A percentile compares a stretch with the other conserved stretches of the same genome.
These are phyloP conservation scores for Ricinus communis DNA, from an alignment of 345 rosid species.

Conservation along the genomic window DNA sequence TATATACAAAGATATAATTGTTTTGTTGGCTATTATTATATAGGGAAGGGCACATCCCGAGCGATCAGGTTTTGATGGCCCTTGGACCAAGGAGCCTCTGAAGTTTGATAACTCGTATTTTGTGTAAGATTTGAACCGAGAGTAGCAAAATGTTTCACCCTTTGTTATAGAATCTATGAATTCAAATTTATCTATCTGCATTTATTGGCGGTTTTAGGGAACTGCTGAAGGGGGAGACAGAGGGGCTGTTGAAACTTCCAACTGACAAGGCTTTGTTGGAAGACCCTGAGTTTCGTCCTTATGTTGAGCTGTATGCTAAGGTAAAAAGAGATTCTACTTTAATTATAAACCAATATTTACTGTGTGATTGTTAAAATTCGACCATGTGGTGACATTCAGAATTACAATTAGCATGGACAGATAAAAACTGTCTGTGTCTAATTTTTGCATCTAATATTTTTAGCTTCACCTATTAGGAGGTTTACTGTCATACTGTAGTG, in stretches of 20 bases:
- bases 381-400: background rate
- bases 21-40: conserved; percentile 19
- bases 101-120: conserved; percentile 94
- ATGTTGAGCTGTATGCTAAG: conserved; percentile 82
- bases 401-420: background rate
- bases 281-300: conserved; percentile 62
- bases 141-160: background rate
- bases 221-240: conserved; percentile 68
- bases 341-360: background rate
- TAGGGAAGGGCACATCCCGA: conserved; percentile 94
- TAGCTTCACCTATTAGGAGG: no score
- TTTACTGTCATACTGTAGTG: background rate
- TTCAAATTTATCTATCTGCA: background rate
- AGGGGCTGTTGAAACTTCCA: conserved; percentile 84
- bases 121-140: conserved; percentile 48
- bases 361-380: background rate
- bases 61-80: conserved; percentile 95
- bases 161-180: conserved; percentile 1
- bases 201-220: conserved; percentile 42
- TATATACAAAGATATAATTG: conserved; percentile 8
- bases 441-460: background rate
- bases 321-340: conserved; percentile 32
- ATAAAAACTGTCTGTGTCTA: background rate
- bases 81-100: conserved; percentile 92
- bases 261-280: conserved; percentile 74